Base-by-base conservation (phyloP, 2,329 filamentous ascomycete genomes). In the Cladosporium austrohemisphaericum region DNA sequence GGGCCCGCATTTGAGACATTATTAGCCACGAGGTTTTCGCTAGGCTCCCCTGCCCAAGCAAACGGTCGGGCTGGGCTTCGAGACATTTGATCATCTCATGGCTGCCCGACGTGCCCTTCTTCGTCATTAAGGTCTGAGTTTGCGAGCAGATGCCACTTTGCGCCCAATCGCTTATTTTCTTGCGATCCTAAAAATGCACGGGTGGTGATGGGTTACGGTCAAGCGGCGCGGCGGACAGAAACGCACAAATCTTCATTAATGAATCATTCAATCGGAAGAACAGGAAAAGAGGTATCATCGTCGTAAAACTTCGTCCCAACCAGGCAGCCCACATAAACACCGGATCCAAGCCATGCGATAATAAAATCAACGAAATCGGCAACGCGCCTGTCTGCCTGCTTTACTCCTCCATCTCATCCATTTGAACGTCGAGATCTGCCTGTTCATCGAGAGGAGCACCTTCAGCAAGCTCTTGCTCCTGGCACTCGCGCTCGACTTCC, bases 401-500 rank as follows among this genome's bases (percentile, higher is more conserved):
- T 41, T 43, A 46, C 52, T 49, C 49, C 44, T 51, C 49, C 29
- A 44, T 48, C 41, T 33, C 36, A 16, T 51, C 49, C 29, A 49
- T 44, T 23, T 52, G 50, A 5, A 16, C 31, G 13, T 49, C 36
- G 20, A 41, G 37, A 2, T 38, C 44, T 6, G 25, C 44, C 8
- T 47, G 44, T 16, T 47, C 44, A 13, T 47, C 44, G 14, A 47
- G 28, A 6, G 44, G 33, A 23, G 44, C 44, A 18, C 44, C 33
- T n/a, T 47, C 44, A 3, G 44, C 44, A 2, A 47, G 11, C 20
- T 74, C 73, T 54, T 79, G 62, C 60, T 78, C 77, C 55, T 71
- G 69, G 60, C 72, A 78, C 60, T 77, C 76, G 35, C 62, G 63
- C 72, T 95, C 88, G n/a, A 96, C 83, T 71, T 97, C 92, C 57